Percentiles rank a stretch among this genome's conserved stretches.
These are phyloP conservation scores for Oryza australiensis DNA, from an alignment of 176 grass and related monocot genomes.

Conservation along the genomic window DNA sequence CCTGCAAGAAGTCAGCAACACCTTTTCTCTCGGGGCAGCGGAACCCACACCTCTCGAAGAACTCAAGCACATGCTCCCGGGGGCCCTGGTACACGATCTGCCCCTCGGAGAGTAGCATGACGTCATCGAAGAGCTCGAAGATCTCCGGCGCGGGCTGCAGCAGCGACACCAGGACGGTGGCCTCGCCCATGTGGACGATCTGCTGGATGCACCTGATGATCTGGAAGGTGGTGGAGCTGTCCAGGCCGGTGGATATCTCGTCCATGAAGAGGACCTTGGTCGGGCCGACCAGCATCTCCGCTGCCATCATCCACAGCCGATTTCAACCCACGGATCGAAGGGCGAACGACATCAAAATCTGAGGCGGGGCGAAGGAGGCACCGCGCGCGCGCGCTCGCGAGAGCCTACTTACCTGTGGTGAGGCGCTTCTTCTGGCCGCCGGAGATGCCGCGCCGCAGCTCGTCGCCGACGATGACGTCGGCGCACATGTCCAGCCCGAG, in stretches of 20 bases:
- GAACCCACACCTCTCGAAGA: conserved; percentile 89
- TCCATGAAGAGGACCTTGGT: conserved; percentile 99
- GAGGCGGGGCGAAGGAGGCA: not conserved
- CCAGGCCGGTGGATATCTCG: conserved; percentile 95
- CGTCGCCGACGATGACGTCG: conserved; percentile 90
- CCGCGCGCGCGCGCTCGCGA: no score
- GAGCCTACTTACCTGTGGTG: conserved; percentile 66
- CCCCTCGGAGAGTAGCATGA: conserved; percentile 91
- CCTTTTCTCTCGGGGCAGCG: conserved; percentile 89
- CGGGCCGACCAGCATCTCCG: conserved; percentile 98
- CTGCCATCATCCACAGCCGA: conserved; percentile 33
- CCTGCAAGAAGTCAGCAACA: conserved; percentile 89
- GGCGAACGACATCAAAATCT: not conserved
- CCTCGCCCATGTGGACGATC: conserved; percentile 85
- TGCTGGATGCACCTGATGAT: conserved; percentile 91
- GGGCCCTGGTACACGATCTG: conserved; percentile 96
- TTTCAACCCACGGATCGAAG: not conserved
- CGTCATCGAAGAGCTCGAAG: conserved; percentile 87
- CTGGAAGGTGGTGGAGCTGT: conserved; percentile 96
- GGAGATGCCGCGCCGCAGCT: conserved; percentile 93
- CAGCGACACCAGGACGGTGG: conserved; percentile 87
- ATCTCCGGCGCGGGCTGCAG: conserved; percentile 92
- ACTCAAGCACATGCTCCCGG: conserved; percentile 72
- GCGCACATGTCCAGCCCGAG: conserved; percentile 96
- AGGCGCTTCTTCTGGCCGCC: conserved; percentile 97